Percentiles rank a stretch among this genome's conserved stretches.
Conservation (phyloP, 257 asterid genomes). For the Solanum chilense region DNA sequence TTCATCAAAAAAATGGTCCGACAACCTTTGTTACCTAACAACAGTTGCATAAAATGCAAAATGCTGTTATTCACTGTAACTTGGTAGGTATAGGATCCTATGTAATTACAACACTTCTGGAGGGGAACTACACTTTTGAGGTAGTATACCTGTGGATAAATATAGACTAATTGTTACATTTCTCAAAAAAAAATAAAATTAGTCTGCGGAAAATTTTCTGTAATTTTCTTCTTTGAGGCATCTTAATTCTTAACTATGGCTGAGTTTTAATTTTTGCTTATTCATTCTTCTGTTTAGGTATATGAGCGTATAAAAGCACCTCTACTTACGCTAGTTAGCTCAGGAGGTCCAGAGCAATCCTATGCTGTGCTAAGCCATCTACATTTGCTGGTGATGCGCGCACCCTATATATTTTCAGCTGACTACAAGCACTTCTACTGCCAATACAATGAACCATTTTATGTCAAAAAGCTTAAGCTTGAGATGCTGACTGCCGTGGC, state of each 20-base stretch:
- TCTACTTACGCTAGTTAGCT: slow-evolving; percentile 91
- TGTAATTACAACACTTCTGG: no score
- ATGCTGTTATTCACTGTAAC: not conserved
- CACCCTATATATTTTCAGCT: slow-evolving; percentile 83
- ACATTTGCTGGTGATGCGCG: slow-evolving; percentile 96
- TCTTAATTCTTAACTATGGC: not conserved
- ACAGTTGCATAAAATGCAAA: not conserved
- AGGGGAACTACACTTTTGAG: no score
- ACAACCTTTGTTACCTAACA: not conserved
- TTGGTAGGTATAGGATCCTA: no score
- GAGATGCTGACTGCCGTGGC: slow-evolving; percentile 99
- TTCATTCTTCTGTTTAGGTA: slow-evolving; percentile 38
- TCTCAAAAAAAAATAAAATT: not conserved
- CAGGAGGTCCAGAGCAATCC: slow-evolving; percentile 98
- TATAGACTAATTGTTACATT: no score
- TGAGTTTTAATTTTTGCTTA: not conserved
- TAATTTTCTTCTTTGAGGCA: not conserved
- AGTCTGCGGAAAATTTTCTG: not conserved
- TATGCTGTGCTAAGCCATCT: slow-evolving; percentile 93
- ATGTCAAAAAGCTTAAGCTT: slow-evolving; percentile 94
- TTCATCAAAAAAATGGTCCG: not conserved
- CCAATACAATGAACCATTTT: slow-evolving; percentile 96
- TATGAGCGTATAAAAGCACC: slow-evolving; percentile 99
- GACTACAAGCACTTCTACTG: slow-evolving; percentile 99
- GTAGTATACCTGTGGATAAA: no score